Evolutionary conservation across 768 basidiomycete species (phyloP).

Genomic region (Lentinula sp.): DNA sequence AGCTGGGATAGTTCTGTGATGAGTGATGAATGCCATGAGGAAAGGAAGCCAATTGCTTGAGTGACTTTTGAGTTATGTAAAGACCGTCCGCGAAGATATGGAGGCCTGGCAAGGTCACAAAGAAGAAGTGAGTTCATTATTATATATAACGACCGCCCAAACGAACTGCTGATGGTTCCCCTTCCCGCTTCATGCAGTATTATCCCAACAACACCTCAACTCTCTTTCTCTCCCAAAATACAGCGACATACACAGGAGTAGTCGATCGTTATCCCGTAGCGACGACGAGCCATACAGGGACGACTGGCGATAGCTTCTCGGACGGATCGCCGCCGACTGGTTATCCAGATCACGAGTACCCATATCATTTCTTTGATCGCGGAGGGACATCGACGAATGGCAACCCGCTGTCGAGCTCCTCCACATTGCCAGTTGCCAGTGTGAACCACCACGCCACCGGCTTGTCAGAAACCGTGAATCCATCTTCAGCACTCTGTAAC

Average conservation of each 20-base stretch:
- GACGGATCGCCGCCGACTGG: conserved; percentile 39
- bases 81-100: conserved; percentile 6
- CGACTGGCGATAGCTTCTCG: conserved; percentile 31
- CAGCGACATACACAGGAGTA: background rate
- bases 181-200: conserved; percentile 1
- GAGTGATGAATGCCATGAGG: conserved; percentile 1
- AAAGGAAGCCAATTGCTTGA: background rate
- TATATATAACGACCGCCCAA: conserved; percentile 2
- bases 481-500: conserved; percentile 13
- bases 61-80: conserved; percentile 3
- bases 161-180: background rate
- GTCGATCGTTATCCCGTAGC: background rate
- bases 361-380: conserved; percentile 32
- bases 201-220: background rate
- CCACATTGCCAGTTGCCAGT: conserved; percentile 19
- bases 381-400: conserved; percentile 23
- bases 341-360: conserved; percentile 39
- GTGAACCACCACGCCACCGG: conserved; percentile 33
- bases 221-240: background rate
- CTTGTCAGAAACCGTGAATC: conserved; percentile 33
- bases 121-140: background rate
- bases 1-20: background rate
- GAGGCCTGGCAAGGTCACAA: conserved; percentile 1
- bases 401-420: conserved; percentile 21
- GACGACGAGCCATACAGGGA: background rate